Base-by-base conservation (phyloP, 768 basidiomycete species). In the Holtermanniella nyarrowii region DNA sequence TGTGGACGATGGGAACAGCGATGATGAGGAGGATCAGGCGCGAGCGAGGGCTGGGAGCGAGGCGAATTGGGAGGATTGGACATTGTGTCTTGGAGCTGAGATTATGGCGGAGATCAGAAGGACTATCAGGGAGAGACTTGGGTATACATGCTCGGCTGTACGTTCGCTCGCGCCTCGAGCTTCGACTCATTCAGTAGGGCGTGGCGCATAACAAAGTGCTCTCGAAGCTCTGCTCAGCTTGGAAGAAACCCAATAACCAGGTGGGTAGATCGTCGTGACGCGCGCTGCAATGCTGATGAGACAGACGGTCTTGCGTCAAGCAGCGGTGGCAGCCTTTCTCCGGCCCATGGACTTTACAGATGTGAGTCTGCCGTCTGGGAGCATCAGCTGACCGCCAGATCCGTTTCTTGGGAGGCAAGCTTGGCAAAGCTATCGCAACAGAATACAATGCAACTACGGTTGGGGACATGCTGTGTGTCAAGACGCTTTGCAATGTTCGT, bases 81-180 rank as follows among this genome's bases (percentile, higher is more conserved):
- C 88, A 0, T 71, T 99, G 23, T 84, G 84, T 3, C 82, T 96
- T 44, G 91, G 82, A 1, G 88, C 89, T 2, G 87, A 87, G 63
- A 65, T 91, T 24, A 90, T 95, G 82, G 71, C 74, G n/a, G 80
- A 78, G 51, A 78, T 85, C 42, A 76, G 90, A 57, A 74, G 75
- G 48, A 80, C 82, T 47, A 81, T 97, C 7, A 76, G 76, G 47
- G 72, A 74, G 22, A 77, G 79, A 60, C 76, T 97, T 24, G 86
- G 88, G 14, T 99, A 99, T 64, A 89, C 88, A n/a, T 88, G 84
- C 41, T 90, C 88, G 47, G 89, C 90, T 12, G 89, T 89, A 59
- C 59, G 84, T 74, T 20, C 3, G 11, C n/a, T 26, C 60, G 7
- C 5, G 10, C 14, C 18, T 25, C 55, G 42, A 37, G 40, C 45